phyloP scores from a whole-genome alignment of 208 protist genomes.

The Herpetomonas samuelpessoai region DNA sequence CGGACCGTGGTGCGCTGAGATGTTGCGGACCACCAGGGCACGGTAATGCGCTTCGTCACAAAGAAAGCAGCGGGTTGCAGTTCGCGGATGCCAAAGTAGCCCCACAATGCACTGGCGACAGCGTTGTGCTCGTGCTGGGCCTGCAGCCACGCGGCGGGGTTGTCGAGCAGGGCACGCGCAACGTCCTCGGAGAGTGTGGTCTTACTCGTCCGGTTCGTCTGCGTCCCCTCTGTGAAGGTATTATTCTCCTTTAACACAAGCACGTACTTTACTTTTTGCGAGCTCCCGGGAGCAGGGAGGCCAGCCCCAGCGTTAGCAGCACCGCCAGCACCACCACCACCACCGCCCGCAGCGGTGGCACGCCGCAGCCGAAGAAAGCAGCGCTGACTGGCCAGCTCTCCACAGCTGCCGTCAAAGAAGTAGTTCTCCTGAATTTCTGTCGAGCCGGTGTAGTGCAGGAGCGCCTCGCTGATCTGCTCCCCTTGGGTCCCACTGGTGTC shows the following conservation, averaged over 20 bases:
- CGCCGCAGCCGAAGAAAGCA: slow-evolving; percentile 63
- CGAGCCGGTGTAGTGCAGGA: neutral
- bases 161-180: slow-evolving; percentile 39
- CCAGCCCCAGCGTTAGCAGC: neutral
- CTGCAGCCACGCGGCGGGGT: slow-evolving; percentile 51
- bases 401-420: slow-evolving; percentile 60
- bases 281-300: no score
- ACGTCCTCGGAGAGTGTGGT: slow-evolving; percentile 41
- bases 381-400: slow-evolving; percentile 25
- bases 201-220: slow-evolving; percentile 31
- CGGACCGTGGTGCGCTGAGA: slow-evolving; percentile 22
- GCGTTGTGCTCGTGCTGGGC: slow-evolving; percentile 37
- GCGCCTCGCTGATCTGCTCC: neutral
- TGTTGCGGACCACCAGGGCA: slow-evolving; percentile 47
- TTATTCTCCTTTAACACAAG: slow-evolving; percentile 64
- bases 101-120: slow-evolving; percentile 49
- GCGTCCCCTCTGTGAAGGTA: slow-evolving; percentile 31
- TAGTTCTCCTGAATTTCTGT: slow-evolving; percentile 61
- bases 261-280: slow-evolving; percentile 27
- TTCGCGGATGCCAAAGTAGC: slow-evolving; percentile 37
- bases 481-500: neutral
- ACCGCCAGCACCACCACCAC: neutral
- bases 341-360: neutral
- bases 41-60: slow-evolving; percentile 42
- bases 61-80: slow-evolving; percentile 50